Evolutionary conservation across 1,139 yeast genomes (phyloP).

Genomic region (Scheffersomyces illinoinensis): DNA sequence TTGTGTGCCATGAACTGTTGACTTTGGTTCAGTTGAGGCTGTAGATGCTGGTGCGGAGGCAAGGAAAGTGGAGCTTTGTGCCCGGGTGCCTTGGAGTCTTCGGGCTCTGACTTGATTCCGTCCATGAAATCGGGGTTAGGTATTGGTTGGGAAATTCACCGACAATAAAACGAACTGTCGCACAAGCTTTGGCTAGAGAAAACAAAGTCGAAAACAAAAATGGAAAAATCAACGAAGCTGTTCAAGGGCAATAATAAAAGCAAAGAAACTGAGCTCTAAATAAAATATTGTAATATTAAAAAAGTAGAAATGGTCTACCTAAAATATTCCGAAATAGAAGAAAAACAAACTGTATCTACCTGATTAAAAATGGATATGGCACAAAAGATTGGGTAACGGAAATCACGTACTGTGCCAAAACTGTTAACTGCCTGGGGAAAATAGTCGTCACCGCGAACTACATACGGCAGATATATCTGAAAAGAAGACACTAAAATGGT

Average conservation of each 20-base stretch:
- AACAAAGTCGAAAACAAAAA: neutral
- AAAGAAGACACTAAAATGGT: neutral
- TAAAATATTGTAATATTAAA: too few relatives aligned
- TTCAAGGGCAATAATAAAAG: neutral
- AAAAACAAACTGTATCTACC: neutral
- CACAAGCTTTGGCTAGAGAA: neutral
- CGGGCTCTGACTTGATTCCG: neutral
- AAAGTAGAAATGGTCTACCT: neutral
- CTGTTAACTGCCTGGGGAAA: neutral
- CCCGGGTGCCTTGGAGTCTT: neutral
- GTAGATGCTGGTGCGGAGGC: slow-evolving; percentile 3
- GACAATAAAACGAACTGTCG: neutral
- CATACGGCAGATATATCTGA: neutral
- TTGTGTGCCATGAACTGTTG: slow-evolving; percentile 2
- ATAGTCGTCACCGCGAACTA: neutral
- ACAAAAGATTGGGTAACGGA: neutral
- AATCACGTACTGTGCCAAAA: neutral
- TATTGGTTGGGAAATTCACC: slow-evolving; percentile 1
- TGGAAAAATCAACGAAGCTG: neutral
- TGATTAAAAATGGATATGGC: neutral
- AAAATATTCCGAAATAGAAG: neutral
- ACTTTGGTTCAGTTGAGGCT: slow-evolving; percentile 1
- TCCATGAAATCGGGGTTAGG: neutral
- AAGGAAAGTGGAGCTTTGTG: neutral
- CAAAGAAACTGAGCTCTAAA: neutral